phyloP scores from a whole-genome alignment of 23 red algal species.

The Gracilariopsis chorda region DNA sequence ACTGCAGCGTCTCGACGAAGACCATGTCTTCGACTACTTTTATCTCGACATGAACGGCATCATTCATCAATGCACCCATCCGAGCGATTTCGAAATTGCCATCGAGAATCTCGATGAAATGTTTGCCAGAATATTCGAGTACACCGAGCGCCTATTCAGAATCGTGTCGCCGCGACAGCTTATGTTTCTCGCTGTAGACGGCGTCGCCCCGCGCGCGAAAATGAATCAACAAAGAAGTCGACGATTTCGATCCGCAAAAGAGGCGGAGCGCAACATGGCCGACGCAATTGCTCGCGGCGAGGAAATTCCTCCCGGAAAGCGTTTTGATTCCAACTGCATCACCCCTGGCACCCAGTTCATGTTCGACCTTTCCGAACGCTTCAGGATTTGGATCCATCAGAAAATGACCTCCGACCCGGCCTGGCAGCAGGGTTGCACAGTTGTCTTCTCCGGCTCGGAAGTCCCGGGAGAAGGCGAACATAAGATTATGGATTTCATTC shows the following conservation, averaged over 20 bases:
- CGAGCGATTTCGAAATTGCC: slow-evolving; percentile 65
- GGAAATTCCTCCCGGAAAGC: slow-evolving; percentile 41
- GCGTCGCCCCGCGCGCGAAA: slow-evolving; percentile 97
- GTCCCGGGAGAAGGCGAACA: slow-evolving; percentile 98
- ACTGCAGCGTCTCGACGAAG: slow-evolving; percentile 89
- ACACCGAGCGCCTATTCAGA: slow-evolving; percentile 90
- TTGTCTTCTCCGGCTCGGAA: slow-evolving; percentile 82
- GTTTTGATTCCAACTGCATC: slow-evolving; percentile 97
- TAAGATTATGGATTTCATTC: slow-evolving; percentile 97
- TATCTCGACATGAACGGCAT: slow-evolving; percentile 99
- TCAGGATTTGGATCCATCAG: slow-evolving; percentile 61
- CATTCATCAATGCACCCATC: slow-evolving; percentile 96
- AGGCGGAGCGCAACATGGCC: slow-evolving; percentile 80
- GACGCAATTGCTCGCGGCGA: slow-evolving; percentile 83
- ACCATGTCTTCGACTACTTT: slow-evolving; percentile 96
- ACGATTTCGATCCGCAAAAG: slow-evolving; percentile 95
- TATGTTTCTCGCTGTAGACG: slow-evolving; percentile 95
- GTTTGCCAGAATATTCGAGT: slow-evolving; percentile 87
- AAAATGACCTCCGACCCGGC: slow-evolving; percentile 70
- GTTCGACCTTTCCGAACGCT: slow-evolving; percentile 54
- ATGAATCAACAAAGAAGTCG: slow-evolving; percentile 98
- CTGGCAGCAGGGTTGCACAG: slow-evolving; percentile 82
- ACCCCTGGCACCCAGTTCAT: slow-evolving; percentile 98
- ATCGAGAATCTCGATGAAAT: slow-evolving; percentile 72
- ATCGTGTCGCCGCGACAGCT: slow-evolving; percentile 85